Conservation (phyloP, 257 asterid species). For the Salvia miltiorrhiza region DNA sequence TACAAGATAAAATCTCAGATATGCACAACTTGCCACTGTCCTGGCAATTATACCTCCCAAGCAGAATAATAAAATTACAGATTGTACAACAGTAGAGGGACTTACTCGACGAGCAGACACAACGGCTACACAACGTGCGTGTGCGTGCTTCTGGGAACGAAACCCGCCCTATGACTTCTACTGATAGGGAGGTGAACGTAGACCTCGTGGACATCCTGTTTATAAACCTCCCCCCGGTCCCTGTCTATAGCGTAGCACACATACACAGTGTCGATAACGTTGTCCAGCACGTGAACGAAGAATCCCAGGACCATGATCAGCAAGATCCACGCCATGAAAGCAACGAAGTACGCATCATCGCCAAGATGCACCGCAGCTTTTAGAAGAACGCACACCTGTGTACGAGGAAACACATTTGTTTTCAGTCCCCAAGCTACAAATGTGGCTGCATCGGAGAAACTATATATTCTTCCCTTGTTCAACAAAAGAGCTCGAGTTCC, state of each 20-base stretch:
- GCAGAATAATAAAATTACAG: constrained; percentile 32
- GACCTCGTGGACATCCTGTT: constrained; percentile 87
- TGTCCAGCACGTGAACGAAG: constrained; percentile 77
- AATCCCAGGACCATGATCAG: constrained; percentile 62
- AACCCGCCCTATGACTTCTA: constrained; percentile 72
- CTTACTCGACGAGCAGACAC: neutral
- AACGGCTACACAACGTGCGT: constrained; percentile 58
- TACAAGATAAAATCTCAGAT: constrained; percentile 29
- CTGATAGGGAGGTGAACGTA: constrained; percentile 90
- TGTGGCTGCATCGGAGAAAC: too few relatives aligned
- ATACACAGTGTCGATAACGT: constrained; percentile 75
- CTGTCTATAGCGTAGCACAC: constrained; percentile 90
- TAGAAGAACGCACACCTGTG: constrained; percentile 71
- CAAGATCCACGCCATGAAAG: constrained; percentile 72
- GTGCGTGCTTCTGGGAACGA: constrained; percentile 46
- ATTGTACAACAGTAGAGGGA: constrained; percentile 30
- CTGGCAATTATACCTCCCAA: constrained; percentile 28
- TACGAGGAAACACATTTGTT: neutral
- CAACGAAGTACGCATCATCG: constrained; percentile 64
- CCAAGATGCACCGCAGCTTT: constrained; percentile 58
- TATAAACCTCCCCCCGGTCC: constrained; percentile 82
- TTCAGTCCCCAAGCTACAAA: neutral
- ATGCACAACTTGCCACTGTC: constrained; percentile 31
- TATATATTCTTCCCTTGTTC: too few relatives aligned
- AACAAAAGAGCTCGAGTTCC: too few relatives aligned